Conservation (phyloP, 2,329 filamentous ascomycete genomes). For the Xylaria multiplex region DNA sequence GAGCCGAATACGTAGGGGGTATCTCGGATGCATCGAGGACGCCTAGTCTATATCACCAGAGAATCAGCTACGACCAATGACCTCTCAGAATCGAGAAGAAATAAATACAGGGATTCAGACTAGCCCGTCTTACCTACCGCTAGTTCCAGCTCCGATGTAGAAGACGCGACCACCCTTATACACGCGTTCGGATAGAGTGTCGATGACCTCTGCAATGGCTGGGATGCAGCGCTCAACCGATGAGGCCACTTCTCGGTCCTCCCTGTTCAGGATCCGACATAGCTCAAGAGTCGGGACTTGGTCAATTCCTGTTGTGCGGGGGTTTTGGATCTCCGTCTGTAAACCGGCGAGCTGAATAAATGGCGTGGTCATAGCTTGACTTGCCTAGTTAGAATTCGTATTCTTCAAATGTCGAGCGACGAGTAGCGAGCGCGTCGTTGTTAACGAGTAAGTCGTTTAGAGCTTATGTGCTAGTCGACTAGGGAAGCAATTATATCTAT, state of each 20-base stretch:
- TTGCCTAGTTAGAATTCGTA: not conserved
- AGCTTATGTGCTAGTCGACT: too few relatives aligned
- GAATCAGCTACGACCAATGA: constrained; percentile 1
- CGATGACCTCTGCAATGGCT: constrained; percentile 28
- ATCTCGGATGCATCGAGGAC: constrained; percentile 35
- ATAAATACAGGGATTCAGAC: too few relatives aligned
- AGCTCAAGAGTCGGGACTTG: constrained; percentile 24
- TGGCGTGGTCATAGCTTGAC: constrained; percentile 8
- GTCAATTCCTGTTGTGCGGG: constrained; percentile 20
- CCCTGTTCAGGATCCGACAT: constrained; percentile 26
- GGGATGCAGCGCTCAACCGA: constrained; percentile 26
- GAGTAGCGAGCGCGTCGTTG: constrained; percentile 1
- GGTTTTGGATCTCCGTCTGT: constrained; percentile 29
- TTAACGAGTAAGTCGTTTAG: too few relatives aligned
- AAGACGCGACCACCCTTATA: constrained; percentile 33
- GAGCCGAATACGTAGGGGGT: constrained; percentile 32
- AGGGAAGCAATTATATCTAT: not conserved
- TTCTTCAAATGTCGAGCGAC: not conserved
- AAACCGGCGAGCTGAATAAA: constrained; percentile 25
- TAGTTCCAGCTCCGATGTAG: constrained; percentile 33
- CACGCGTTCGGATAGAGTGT: constrained; percentile 27
- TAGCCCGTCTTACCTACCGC: constrained; percentile 24
- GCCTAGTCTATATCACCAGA: constrained; percentile 15
- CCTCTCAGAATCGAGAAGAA: not conserved
- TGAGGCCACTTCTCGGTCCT: constrained; percentile 22